Evolutionary conservation across 345 rosid genomes (phyloP).

Genomic region (Litchi chinensis): DNA sequence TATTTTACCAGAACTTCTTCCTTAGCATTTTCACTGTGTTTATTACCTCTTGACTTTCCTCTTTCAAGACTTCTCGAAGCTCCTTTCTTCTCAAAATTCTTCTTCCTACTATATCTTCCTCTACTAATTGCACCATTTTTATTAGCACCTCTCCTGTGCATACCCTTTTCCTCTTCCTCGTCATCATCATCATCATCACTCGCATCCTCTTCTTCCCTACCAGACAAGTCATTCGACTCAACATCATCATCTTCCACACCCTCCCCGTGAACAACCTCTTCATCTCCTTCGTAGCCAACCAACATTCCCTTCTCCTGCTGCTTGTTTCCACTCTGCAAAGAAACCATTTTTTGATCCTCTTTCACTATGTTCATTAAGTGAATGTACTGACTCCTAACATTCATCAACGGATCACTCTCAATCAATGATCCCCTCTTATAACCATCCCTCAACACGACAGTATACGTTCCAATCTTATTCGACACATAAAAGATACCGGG

Average conservation of each 20-base stretch:
- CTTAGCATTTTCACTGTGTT: background rate
- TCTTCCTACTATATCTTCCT: conserved; percentile 16
- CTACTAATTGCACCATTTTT: conserved; percentile 16
- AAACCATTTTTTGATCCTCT: conserved; percentile 42
- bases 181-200: conserved; percentile 39
- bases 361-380: conserved; percentile 72
- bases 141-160: conserved; percentile 15
- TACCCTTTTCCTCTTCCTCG: conserved; percentile 33
- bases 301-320: conserved; percentile 39
- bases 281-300: conserved; percentile 34
- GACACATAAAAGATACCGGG: conserved; percentile 81
- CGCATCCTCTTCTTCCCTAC: conserved; percentile 45
- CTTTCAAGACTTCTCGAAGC: conserved; percentile 16
- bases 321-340: conserved; percentile 39
- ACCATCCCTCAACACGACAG: conserved; percentile 78
- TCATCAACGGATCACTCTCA: conserved; percentile 59
- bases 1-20: background rate
- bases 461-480: conserved; percentile 60
- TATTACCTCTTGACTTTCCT: conserved; percentile 19
- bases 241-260: conserved; percentile 21
- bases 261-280: conserved; percentile 30
- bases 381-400: conserved; percentile 60
- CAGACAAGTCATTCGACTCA: conserved; percentile 19
- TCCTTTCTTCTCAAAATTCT: conserved; percentile 8
- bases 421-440: conserved; percentile 72